Evolutionary conservation across 2,329 filamentous ascomycete species (phyloP), one percentile per base, ranked within the genome.

Genomic region (Colletotrichum paranaense): DNA sequence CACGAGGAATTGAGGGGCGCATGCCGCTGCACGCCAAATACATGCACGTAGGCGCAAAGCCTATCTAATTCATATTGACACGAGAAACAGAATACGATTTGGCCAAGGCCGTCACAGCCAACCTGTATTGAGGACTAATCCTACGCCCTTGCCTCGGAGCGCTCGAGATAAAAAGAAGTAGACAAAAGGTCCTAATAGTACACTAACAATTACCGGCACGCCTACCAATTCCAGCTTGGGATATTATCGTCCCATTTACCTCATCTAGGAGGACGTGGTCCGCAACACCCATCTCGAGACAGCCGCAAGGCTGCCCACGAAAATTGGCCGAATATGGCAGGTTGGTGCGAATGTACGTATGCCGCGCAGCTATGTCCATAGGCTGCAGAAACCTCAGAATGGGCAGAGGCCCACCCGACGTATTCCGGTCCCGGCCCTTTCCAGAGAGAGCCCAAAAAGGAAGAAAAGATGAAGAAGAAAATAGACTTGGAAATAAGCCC

Each of bases 181-280:
- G 62, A 64, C 71, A 67, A 69, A 63, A 74, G 64, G 71, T 63
- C 63, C 62, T 74, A 71, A 74, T 75, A 63, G 62, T 75, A 75
- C 73, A 75, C 66, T 74, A 74, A 56, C 69, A 68, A 75, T 75
- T 75, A 75, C 49, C 64, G 71, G 67, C 73, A 75, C 53, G 63
- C 66, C 72, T 68, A 52, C 35, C 35, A 73, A 62, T 19, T 49
- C 28, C 38, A 62, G 68, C 52, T 38, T 49, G 11, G 32, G 30
- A 60, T 30, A 65, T 70, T 26, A 46, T 55, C n/a, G n/a, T 52
- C 11, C 52, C 58, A 46, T 53, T 46, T 53, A 11, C 32, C 68
- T 63, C 72, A 42, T 24, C 53, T 30, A 49, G 22, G 49, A 69
- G 55, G 60, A 9, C 35, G 60, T 32, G 42, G 26, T 57, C 35